Conservation (phyloP, 306 rosid species). For the Lathyrus aphaca region DNA sequence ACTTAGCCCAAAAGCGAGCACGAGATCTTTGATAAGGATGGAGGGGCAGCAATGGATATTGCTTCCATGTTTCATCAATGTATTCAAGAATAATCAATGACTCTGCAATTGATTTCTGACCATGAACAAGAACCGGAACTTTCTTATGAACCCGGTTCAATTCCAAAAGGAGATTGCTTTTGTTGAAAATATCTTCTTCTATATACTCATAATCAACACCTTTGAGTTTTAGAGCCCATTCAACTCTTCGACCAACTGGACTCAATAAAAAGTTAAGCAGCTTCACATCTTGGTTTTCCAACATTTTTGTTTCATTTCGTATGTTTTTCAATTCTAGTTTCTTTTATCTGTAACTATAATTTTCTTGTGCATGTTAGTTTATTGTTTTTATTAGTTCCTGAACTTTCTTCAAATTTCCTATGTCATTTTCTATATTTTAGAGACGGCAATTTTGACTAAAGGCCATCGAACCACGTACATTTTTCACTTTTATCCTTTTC, state of each 20-base stretch:
- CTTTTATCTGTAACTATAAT: background rate
- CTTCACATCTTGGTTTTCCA: conserved; percentile 44
- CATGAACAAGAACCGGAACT: conserved; percentile 39
- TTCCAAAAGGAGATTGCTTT: conserved; percentile 43
- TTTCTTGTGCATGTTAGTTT: background rate
- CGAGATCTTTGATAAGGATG: conserved; percentile 42
- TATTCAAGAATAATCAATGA: conserved; percentile 46
- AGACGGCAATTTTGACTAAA: conserved; percentile 30
- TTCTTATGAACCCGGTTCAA: conserved; percentile 48
- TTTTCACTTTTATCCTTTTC: background rate
- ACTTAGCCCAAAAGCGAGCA: conserved; percentile 46
- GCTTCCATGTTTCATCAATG: conserved; percentile 39
- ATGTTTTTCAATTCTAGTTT: background rate
- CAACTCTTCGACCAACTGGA: conserved; percentile 42
- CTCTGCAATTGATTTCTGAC: conserved; percentile 34
- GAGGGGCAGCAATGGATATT: conserved; percentile 41
- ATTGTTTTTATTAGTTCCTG: conserved; percentile 3
- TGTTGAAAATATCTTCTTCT: conserved; percentile 54
- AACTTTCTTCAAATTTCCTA: background rate
- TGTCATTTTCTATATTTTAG: conserved; percentile 1
- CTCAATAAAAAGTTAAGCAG: conserved; percentile 37
- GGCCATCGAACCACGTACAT: conserved; percentile 10
- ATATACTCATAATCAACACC: conserved; percentile 43
- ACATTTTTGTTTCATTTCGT: background rate
- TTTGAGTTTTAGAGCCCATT: conserved; percentile 41